Evolutionary conservation across 805 yeast genomes (phyloP).

Genomic region (Metschnikowia gelsemii): DNA sequence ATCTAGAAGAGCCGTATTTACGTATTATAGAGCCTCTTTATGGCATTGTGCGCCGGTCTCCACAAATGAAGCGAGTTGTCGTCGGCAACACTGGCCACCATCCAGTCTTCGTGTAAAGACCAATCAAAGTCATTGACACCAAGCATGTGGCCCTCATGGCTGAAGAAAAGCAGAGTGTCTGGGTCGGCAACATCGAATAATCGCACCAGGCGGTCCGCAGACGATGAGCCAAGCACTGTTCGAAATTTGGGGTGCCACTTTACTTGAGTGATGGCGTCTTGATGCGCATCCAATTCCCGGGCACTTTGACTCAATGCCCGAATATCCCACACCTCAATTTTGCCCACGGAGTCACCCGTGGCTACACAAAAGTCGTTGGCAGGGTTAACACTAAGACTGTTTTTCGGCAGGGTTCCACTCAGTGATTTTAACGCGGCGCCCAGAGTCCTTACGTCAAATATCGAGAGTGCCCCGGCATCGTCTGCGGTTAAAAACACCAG

Average conservation of each 20-base stretch:
- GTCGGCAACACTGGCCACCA: constrained; percentile 74
- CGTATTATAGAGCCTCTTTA: background rate
- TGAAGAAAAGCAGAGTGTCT: constrained; percentile 46
- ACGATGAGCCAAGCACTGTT: constrained; percentile 60
- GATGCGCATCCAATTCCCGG: constrained; percentile 36
- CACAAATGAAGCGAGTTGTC: constrained; percentile 88
- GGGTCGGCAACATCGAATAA: constrained; percentile 51
- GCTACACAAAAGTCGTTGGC: constrained; percentile 57
- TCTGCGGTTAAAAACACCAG: constrained; percentile 63
- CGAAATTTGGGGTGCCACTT: constrained; percentile 68
- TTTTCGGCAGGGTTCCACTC: constrained; percentile 41
- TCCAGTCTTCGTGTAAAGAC: constrained; percentile 70
- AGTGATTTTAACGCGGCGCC: background rate
- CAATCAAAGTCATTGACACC: constrained; percentile 83
- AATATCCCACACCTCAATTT: constrained; percentile 62
- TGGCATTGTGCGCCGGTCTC: constrained; percentile 52
- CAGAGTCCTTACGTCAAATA: constrained; percentile 27
- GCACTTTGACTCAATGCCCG: constrained; percentile 34
- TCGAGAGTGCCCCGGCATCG: constrained; percentile 47
- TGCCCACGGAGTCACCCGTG: constrained; percentile 64
- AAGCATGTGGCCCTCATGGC: constrained; percentile 85
- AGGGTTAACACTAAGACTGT: constrained; percentile 61
- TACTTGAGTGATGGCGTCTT: constrained; percentile 58
- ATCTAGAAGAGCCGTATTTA: background rate
- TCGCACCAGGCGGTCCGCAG: constrained; percentile 62